Percentiles rank a stretch among this genome's conserved stretches.
Conservation (phyloP, 306 rosid species). For the Glycine latifolia region DNA sequence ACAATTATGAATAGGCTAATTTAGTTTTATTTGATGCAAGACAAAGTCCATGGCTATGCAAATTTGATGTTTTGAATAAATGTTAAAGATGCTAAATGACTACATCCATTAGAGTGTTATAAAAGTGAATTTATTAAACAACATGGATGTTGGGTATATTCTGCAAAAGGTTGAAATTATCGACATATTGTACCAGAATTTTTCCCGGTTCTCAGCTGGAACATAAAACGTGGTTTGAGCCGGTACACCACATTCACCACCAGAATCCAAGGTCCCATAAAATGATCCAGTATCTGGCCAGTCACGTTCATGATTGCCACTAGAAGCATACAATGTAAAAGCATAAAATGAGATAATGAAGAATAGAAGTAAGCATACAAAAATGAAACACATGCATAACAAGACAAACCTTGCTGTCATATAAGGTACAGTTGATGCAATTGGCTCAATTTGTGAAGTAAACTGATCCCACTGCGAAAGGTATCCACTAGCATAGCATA, state of each 20-base stretch:
- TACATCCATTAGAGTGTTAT: slow-evolving; percentile 3
- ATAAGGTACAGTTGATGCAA: slow-evolving; percentile 89
- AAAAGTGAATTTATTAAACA: slow-evolving; percentile 27
- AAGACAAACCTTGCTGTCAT: slow-evolving; percentile 82
- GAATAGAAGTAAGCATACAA: slow-evolving; percentile 17
- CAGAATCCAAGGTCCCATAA: slow-evolving; percentile 82
- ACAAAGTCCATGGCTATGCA: slow-evolving; percentile 16
- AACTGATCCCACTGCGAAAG: slow-evolving; percentile 98
- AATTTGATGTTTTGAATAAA: slow-evolving; percentile 40
- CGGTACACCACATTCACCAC: slow-evolving; percentile 95
- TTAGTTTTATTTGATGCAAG: slow-evolving; percentile 15
- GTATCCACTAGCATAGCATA: slow-evolving; percentile 90
- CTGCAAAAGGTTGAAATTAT: slow-evolving; percentile 28
- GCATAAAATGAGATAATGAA: slow-evolving; percentile 43
- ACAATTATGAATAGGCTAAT: slow-evolving; percentile 1
- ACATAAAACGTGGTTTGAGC: slow-evolving; percentile 90
- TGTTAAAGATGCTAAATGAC: slow-evolving; percentile 8
- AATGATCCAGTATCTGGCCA: slow-evolving; percentile 93
- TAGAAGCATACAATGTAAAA: slow-evolving; percentile 45
- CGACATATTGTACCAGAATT: slow-evolving; percentile 68
- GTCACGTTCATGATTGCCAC: slow-evolving; percentile 99
- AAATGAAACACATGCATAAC: not conserved
- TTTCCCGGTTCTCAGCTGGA: slow-evolving; percentile 89
- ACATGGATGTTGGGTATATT: not conserved
- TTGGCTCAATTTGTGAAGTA: slow-evolving; percentile 92